Base-by-base conservation (phyloP, 129 eudicot genomes). In the Calendula officinalis region DNA sequence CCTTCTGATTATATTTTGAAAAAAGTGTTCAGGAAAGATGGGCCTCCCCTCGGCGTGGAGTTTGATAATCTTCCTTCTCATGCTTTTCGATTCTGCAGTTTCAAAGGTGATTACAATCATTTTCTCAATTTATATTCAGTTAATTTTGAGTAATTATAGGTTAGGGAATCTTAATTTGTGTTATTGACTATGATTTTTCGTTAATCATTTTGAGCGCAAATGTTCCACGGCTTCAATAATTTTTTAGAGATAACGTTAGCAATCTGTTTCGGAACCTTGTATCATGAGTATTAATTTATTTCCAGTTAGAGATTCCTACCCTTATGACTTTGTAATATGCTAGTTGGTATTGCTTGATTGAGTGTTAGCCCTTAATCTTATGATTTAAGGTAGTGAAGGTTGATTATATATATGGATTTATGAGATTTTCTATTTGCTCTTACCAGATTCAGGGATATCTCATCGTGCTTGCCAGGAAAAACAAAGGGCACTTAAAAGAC, bases 1-100 rank as follows among this genome's bases (percentile, higher is more conserved):
- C 48, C 70, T 39, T 72, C 87, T 5, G 84, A 84, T 36, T 56
- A 70, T 32, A 84, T 83, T 44, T 27, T 78, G 36, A 59, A 70
- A 52, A 84, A 78, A 68, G 63, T 84, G 49, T 87, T 87, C 47
- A 50, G 96, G 35, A 84, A 88, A 60, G 91, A 84, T 35, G 91
- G 91, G 7, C 91, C 91, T 48, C 70, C 84, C 3, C 91, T 88
- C 32, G 96, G 96, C 5, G 71, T 39, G 22, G 75, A 75, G 35
- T 88, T 88, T 60, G 88, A 82, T 79, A 39, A 50, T 49, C 83
- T 78, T 62, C 95, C 95, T 6, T 55, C 82, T 15, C 57, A 70
- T 8, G 80, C 87, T 51, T 87, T 78, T 73, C 73, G 41, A 0
- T 51, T 71, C 49, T 67, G 85, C 52, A 66, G 56, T 66, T 39